Percentiles rank a stretch among this genome's conserved stretches.
Conservation (phyloP, 768 basidiomycete species). For the Macrolepiota dolichaula region DNA sequence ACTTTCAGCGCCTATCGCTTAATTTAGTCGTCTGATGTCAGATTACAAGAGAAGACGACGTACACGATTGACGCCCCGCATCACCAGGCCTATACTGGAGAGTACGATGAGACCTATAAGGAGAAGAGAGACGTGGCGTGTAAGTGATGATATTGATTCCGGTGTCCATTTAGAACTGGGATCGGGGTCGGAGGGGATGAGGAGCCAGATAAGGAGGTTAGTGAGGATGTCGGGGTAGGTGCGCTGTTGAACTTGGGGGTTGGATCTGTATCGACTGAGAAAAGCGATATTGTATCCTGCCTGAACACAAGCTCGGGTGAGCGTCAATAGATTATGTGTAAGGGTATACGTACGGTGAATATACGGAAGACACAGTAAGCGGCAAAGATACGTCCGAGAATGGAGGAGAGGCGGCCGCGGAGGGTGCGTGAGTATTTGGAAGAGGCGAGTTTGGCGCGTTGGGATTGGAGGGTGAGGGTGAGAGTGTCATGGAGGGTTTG, state of each 20-base stretch:
- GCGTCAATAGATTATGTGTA: no score
- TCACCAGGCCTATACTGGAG: constrained; percentile 65
- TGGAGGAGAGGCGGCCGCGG: constrained; percentile 45
- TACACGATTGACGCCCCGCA: constrained; percentile 64
- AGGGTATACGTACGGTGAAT: constrained; percentile 45
- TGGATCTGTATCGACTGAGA: constrained; percentile 26
- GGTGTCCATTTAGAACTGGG: constrained; percentile 15
- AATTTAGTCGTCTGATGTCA: background rate
- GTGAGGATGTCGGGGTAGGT: constrained; percentile 42
- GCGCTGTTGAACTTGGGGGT: constrained; percentile 23
- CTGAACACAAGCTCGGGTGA: constrained; percentile 18
- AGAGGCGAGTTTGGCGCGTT: constrained; percentile 46
- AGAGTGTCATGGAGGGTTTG: constrained; percentile 69
- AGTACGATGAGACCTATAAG: constrained; percentile 78
- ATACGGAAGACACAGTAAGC: constrained; percentile 65
- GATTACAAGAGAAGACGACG: constrained; percentile 11
- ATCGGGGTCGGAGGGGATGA: constrained; percentile 25
- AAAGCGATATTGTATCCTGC: constrained; percentile 41
- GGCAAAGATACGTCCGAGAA: constrained; percentile 54
- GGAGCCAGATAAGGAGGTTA: constrained; percentile 25
- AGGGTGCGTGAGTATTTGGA: constrained; percentile 52
- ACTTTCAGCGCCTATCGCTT: constrained; percentile 50
- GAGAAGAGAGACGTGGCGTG: constrained; percentile 55
- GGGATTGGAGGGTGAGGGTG: constrained; percentile 47
- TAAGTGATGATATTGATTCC: constrained; percentile 36